A percentile compares a stretch with the other conserved stretches of the same genome.
These are phyloP conservation scores for Gnomoniopsis sp. DNA, from an alignment of 2,329 filamentous ascomycete species.

Conservation along the genomic window DNA sequence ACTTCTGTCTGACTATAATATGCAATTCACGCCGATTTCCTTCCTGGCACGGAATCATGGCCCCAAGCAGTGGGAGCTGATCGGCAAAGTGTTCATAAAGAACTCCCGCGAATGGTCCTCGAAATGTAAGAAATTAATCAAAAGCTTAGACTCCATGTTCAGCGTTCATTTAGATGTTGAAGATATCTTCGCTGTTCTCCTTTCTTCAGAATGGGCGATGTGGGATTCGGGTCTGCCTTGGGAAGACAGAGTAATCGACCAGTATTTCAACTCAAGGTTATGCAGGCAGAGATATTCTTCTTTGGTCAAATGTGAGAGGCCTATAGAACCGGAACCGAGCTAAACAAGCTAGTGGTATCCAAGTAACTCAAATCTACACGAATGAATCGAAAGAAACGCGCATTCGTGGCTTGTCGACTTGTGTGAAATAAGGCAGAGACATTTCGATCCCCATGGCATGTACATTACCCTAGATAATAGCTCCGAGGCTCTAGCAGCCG, in stretches of 20 bases:
- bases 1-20: neutral
- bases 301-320: neutral
- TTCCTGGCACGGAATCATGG: neutral
- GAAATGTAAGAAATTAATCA: neutral
- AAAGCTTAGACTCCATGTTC: neutral
- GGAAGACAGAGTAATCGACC: neutral
- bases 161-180: neutral
- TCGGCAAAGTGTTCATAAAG: neutral
- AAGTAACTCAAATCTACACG: no score
- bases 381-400: no score
- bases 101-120: neutral
- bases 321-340: no score
- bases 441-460: no score
- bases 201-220: neutral
- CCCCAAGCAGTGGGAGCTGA: neutral
- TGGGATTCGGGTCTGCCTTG: neutral
- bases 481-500: no score
- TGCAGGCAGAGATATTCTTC: neutral
- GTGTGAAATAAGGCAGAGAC: no score
- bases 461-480: no score
- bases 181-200: neutral
- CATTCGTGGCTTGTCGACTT: no score
- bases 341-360: no score
- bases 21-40: neutral
- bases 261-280: neutral